Conservation (phyloP, 129 eudicot genomes). For the Logfia minima region DNA sequence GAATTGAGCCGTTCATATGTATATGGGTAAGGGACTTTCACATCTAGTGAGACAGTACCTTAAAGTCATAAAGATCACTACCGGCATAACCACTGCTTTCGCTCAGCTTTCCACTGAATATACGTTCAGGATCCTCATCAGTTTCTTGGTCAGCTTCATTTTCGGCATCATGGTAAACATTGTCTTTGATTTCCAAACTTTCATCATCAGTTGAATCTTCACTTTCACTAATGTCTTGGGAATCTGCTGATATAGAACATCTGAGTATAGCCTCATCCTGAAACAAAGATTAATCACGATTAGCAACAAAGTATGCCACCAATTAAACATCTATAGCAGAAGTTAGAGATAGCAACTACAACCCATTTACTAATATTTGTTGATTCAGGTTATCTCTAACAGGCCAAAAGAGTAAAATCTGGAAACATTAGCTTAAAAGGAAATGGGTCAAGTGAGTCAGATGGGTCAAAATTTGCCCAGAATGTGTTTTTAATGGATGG, state of each 20-base stretch:
- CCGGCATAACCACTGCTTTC: conserved; percentile 92
- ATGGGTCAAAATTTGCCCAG: background rate
- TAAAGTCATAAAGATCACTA: conserved; percentile 87
- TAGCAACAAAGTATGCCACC: conserved; percentile 1
- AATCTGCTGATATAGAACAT: conserved; percentile 90
- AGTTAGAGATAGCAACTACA: background rate
- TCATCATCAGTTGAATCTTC: conserved; percentile 83
- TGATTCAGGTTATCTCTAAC: background rate
- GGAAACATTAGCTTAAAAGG: background rate
- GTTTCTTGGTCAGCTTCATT: conserved; percentile 80
- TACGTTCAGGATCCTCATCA: conserved; percentile 71
- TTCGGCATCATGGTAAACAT: conserved; percentile 89
- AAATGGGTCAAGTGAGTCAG: background rate
- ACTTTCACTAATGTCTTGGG: conserved; percentile 77
- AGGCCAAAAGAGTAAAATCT: background rate
- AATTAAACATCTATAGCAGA: background rate
- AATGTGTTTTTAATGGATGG: background rate
- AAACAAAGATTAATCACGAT: conserved; percentile 18
- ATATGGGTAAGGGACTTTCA: background rate
- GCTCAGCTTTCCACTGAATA: conserved; percentile 85
- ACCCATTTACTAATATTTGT: background rate
- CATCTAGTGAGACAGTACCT: conserved; percentile 49
- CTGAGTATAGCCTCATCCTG: conserved; percentile 77
- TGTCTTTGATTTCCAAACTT: conserved; percentile 52
- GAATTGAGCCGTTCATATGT: background rate